A percentile compares a stretch with the other conserved stretches of the same genome.
Conservation (phyloP, 1,284 basidiomycete genomes). For the Porodaedalea pini region DNA sequence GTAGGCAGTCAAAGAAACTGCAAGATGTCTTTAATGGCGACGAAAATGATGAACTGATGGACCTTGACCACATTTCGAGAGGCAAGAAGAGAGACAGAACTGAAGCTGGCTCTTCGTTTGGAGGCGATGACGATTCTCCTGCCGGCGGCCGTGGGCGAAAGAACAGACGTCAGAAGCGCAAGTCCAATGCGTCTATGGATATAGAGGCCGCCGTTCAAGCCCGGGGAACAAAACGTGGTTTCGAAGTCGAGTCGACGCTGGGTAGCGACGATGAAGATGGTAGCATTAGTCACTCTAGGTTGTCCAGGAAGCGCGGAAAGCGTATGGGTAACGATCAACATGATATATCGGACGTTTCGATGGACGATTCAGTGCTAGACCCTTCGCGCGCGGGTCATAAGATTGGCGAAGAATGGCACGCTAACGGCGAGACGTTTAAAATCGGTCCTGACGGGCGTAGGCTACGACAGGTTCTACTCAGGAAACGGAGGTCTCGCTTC, state of each 20-base stretch:
- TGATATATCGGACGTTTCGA: constrained; percentile 30
- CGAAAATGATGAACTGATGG: constrained; percentile 26
- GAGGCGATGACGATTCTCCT: constrained; percentile 53
- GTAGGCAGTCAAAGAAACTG: constrained; percentile 14
- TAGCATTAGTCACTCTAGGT: constrained; percentile 24
- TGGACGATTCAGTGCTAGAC: constrained; percentile 44
- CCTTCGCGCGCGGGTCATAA: constrained; percentile 50
- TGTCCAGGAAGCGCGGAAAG: constrained; percentile 26
- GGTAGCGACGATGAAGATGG: constrained; percentile 46
- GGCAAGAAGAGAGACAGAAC: constrained; percentile 74
- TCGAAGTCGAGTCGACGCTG: constrained; percentile 45
- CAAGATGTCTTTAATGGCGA: constrained; percentile 11
- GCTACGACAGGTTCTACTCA: constrained; percentile 63
- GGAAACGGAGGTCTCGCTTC: constrained; percentile 62
- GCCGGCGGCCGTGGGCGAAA: constrained; percentile 31
- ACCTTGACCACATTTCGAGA: constrained; percentile 34
- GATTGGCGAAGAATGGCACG: constrained; percentile 74
- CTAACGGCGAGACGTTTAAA: constrained; percentile 63
- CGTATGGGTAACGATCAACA: constrained; percentile 27
- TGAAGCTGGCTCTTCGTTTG: constrained; percentile 69
- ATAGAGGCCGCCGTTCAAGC: constrained; percentile 41
- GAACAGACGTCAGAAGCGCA: constrained; percentile 39
- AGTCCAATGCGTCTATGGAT: constrained; percentile 43
- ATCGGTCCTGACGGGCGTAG: constrained; percentile 67
- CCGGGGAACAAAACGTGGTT: constrained; percentile 63